Evolutionary conservation across 306 rosid genomes (phyloP).

Genomic region (Cucumis cinereus): DNA sequence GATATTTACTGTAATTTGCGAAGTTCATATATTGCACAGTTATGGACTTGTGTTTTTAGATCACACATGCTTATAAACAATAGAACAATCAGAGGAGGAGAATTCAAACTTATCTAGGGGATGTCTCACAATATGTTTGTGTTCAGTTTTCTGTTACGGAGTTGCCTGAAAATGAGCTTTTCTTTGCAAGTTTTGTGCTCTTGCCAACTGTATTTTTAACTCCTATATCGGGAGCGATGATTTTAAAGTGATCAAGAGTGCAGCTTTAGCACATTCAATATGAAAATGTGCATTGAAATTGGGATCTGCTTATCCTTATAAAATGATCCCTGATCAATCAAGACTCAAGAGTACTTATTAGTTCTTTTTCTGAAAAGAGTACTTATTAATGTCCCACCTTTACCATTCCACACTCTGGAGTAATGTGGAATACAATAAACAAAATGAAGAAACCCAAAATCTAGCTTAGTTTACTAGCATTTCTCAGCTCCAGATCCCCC

Average conservation of each 20-base stretch:
- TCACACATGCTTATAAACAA: background rate
- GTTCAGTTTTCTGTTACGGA: background rate
- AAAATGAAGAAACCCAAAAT: background rate
- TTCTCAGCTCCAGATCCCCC: conserved; percentile 21
- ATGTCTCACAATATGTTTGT: background rate
- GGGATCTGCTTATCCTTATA: background rate
- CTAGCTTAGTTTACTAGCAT: conserved; percentile 18
- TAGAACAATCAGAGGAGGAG: background rate
- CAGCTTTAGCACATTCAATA: background rate
- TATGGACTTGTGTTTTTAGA: background rate
- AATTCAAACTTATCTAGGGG: background rate
- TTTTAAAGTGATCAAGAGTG: background rate
- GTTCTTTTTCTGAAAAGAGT: background rate
- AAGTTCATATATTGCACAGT: background rate
- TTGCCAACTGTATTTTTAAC: background rate
- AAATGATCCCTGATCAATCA: background rate
- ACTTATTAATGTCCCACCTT: background rate
- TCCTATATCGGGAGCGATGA: background rate
- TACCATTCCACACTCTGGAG: background rate
- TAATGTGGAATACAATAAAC: background rate
- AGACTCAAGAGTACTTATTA: background rate
- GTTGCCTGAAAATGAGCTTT: background rate
- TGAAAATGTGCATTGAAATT: background rate
- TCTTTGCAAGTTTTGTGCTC: background rate
- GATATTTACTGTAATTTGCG: background rate